phyloP scores from a whole-genome alignment of 2,329 filamentous ascomycete species.

The Chaetomium olivaceum region DNA sequence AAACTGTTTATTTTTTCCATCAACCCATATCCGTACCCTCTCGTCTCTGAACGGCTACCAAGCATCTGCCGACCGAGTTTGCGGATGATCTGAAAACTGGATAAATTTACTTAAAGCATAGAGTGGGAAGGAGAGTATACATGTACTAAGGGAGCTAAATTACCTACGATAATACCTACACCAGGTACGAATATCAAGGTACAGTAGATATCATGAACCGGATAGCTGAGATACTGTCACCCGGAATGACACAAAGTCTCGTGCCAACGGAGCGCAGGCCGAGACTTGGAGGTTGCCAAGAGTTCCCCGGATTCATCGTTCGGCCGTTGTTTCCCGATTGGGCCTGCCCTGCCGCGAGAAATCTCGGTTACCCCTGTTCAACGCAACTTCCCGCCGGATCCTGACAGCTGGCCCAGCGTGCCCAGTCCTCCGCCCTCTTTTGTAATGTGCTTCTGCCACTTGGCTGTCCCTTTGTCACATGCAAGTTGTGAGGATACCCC shows the following conservation, averaged over 20 bases:
- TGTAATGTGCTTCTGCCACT: background rate
- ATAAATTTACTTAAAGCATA: too few species aligned
- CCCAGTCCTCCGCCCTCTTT: background rate
- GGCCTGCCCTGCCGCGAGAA: conserved; percentile 10
- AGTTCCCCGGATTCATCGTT: conserved; percentile 21
- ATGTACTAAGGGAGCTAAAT: too few species aligned
- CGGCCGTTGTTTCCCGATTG: conserved; percentile 23
- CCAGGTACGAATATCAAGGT: too few species aligned
- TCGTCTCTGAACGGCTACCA: too few species aligned
- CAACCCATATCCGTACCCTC: too few species aligned
- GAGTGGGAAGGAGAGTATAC: too few species aligned
- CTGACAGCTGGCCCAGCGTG: conserved; percentile 16
- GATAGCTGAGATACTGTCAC: background rate
- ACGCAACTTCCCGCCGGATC: background rate
- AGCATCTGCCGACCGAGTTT: too few species aligned
- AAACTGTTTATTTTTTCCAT: too few species aligned
- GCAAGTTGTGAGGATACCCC: conserved; percentile 9
- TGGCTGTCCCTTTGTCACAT: conserved; percentile 19
- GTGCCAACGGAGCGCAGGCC: background rate
- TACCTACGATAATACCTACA: too few species aligned
- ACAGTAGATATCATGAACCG: background rate
- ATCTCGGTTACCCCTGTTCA: conserved; percentile 14
- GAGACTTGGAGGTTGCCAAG: conserved; percentile 16
- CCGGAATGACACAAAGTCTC: background rate
- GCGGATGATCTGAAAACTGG: too few species aligned